A percentile compares a stretch with the other conserved stretches of the same genome.
phyloP scores from a whole-genome alignment of 2,329 filamentous ascomycete species.

The Colletotrichum falcatum region DNA sequence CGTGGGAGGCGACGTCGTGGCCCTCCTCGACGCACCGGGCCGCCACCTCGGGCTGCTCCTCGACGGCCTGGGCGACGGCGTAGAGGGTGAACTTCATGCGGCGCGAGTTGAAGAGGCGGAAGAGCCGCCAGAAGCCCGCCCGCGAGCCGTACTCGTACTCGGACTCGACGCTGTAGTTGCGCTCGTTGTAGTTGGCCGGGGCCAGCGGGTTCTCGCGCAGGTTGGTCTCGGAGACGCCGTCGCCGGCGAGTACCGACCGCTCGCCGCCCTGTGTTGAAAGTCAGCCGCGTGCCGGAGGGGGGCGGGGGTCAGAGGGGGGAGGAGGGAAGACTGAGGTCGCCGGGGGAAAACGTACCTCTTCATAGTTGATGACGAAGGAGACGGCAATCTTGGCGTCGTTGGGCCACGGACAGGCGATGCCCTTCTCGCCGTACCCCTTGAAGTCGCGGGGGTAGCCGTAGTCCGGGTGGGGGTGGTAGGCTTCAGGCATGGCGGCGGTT shows the following conservation, averaged over 20 bases:
- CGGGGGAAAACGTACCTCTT: constrained; percentile 50
- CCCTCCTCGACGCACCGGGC: constrained; percentile 60
- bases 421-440: constrained; percentile 56
- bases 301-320: too few relatives aligned
- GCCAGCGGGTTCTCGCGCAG: constrained; percentile 54
- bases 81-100: constrained; percentile 64
- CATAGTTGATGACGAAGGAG: constrained; percentile 60
- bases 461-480: constrained; percentile 47
- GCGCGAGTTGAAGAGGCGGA: constrained; percentile 60
- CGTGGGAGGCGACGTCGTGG: constrained; percentile 63
- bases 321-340: background rate
- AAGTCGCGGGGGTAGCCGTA: constrained; percentile 50
- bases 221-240: constrained; percentile 52
- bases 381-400: constrained; percentile 57
- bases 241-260: constrained; percentile 52
- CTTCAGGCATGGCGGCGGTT: constrained; percentile 44
- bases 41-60: constrained; percentile 61
- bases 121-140: constrained; percentile 62
- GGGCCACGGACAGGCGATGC: constrained; percentile 53
- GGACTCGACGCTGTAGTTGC: constrained; percentile 59
- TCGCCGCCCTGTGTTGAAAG: constrained; percentile 49
- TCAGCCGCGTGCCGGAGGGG: too few relatives aligned
- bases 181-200: constrained; percentile 53
- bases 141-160: constrained; percentile 65
- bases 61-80: constrained; percentile 61